These are phyloP conservation scores for Coemansia sp. DNA, from an alignment of 192 early-diverging fungal genomes.

Conservation along the genomic window DNA sequence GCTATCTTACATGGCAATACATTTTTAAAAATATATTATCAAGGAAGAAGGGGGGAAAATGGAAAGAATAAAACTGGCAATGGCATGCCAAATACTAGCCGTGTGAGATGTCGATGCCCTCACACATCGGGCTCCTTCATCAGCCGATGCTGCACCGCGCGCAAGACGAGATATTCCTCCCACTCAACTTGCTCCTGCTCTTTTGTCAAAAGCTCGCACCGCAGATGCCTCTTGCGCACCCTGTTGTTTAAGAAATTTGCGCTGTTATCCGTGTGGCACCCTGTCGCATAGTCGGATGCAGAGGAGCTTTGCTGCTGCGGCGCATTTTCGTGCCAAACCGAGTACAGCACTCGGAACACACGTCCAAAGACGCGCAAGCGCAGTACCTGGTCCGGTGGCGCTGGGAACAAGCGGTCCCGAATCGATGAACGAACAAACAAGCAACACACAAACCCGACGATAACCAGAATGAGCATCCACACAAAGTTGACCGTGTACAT, in stretches of 20 bases:
- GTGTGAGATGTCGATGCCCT: neutral
- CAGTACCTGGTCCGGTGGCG: slow-evolving; percentile 57
- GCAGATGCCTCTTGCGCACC: slow-evolving; percentile 2
- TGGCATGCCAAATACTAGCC: neutral
- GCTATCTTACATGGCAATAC: neutral
- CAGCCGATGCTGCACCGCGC: slow-evolving; percentile 35
- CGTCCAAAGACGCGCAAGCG: slow-evolving; percentile 65
- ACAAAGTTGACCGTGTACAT: slow-evolving; percentile 63
- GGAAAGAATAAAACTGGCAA: neutral
- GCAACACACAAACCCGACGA: slow-evolving; percentile 57
- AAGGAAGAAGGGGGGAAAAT: neutral
- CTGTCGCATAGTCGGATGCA: neutral
- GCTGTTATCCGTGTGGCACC: neutral
- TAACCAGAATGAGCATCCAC: slow-evolving; percentile 64
- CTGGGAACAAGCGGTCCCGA: slow-evolving; percentile 67
- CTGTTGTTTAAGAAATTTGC: slow-evolving; percentile 4
- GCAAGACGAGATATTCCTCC: slow-evolving; percentile 51
- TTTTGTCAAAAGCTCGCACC: slow-evolving; percentile 39
- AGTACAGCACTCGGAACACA: slow-evolving; percentile 52
- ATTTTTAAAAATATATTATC: neutral
- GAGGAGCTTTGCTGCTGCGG: neutral
- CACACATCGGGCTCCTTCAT: slow-evolving; percentile 24
- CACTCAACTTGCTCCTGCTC: slow-evolving; percentile 43
- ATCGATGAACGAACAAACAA: slow-evolving; percentile 63
- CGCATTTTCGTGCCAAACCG: slow-evolving; percentile 2